Conservation (phyloP, 1,139 yeast genomes). For the Suhomyces atakaporum region DNA sequence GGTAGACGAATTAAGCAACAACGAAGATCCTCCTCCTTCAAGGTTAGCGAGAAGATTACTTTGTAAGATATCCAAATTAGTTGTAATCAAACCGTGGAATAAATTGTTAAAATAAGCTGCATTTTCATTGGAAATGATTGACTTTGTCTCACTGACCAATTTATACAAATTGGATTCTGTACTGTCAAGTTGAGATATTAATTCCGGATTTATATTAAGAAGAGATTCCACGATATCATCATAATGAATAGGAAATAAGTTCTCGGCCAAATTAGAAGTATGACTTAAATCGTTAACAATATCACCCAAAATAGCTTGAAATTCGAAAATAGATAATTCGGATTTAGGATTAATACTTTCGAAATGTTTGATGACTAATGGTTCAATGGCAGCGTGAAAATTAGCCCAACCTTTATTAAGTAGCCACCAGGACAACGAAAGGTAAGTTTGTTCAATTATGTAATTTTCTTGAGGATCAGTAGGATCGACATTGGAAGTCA, state of each 20-base stretch:
- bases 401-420: conserved; percentile 81
- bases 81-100: conserved; percentile 30
- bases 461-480: conserved; percentile 38
- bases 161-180: conserved; percentile 46
- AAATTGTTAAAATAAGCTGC: conserved; percentile 28
- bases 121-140: conserved; percentile 24
- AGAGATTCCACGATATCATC: conserved; percentile 48
- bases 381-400: conserved; percentile 55
- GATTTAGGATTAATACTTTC: conserved; percentile 68
- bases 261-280: conserved; percentile 27
- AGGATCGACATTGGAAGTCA: conserved; percentile 18
- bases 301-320: conserved; percentile 33
- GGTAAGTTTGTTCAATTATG: conserved; percentile 75
- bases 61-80: conserved; percentile 33
- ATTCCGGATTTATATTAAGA: conserved; percentile 47
- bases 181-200: conserved; percentile 40
- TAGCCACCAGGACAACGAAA: conserved; percentile 93
- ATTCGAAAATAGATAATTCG: conserved; percentile 63
- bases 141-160: conserved; percentile 47
- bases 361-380: conserved; percentile 62
- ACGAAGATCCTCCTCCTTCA: conserved; percentile 11
- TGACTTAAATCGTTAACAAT: conserved; percentile 19
- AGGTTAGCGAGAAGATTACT: conserved; percentile 24
- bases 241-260: conserved; percentile 42
- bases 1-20: conserved; percentile 12